Base-by-base conservation (phyloP, 2,329 filamentous ascomycete species). In the Venturia effusa region DNA sequence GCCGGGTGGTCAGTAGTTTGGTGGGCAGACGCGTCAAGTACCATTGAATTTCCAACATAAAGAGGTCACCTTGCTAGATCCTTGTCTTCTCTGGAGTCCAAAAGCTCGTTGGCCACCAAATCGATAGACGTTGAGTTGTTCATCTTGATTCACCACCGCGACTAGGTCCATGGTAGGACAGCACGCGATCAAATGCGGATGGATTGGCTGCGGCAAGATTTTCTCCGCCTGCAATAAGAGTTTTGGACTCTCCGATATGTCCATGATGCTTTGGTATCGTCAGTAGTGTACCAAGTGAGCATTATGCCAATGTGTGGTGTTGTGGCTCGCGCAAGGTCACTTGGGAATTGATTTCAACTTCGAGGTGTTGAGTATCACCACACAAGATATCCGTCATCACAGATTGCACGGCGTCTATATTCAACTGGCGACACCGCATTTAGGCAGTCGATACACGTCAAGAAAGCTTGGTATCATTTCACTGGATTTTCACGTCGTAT, bases 131-230 rank as follows among this genome's bases (percentile, higher is more conserved):
- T 88, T 82, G 22, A 97, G 78, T 61, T 86, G 85, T 60, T 85
- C 85, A 66, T 86, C 83, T 19, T 82, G 80, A n/a, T 82, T 84
- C 15, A 89, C 88, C 15, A 92, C 81, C 5, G 88, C 87, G n/a
- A 88, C 81, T 57, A 97, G 81, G 75, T 97, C 90, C 78, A 96
- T 89, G 10, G 87, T 88, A 19, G 92, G 90, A 74, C 91, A 96
- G 74, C 89, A 90, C 32, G 86, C 82, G 40, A 93, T 80, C 5
- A 64, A 34, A 32, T 67, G 83, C 74, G 57, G 82, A 39, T 62
- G 59, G 19, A 57, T 59, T 22, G 57, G 77, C 67, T 77, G 73
- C 27, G 75, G 70, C 39, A 77, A 67, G n/a, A 74, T 72, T 61
- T 77, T 77, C 57, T 77, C 75, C 8, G 75, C 71, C 65, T 77